Evolutionary conservation across 345 rosid species (phyloP).

Genomic region (Acer campestre): DNA sequence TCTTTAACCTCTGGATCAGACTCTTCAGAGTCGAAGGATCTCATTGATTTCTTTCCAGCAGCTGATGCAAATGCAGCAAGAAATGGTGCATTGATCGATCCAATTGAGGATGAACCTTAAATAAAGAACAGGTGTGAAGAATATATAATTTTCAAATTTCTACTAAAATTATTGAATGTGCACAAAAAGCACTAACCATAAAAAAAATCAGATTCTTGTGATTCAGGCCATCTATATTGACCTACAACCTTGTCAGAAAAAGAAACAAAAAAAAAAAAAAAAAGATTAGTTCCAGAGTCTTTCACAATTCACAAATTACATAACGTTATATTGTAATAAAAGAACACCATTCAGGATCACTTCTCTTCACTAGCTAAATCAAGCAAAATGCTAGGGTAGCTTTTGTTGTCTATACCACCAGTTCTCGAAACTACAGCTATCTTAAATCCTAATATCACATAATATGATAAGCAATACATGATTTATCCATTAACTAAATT

Average conservation of each 20-base stretch:
- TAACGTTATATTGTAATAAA: neutral
- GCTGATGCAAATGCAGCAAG: conserved; percentile 84
- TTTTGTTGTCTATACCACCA: conserved; percentile 1
- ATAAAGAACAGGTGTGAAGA: conserved; percentile 19
- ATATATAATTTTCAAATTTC: neutral
- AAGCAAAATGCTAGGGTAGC: neutral
- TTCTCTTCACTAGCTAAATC: neutral
- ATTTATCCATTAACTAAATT: neutral
- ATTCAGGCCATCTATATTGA: conserved; percentile 83
- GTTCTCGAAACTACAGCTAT: neutral
- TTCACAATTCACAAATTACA: neutral
- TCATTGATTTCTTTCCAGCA: conserved; percentile 66
- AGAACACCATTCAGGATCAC: conserved; percentile 1
- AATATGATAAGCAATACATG: conserved; percentile 1
- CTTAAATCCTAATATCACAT: neutral
- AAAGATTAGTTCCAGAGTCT: neutral
- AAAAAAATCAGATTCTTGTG: conserved; percentile 74
- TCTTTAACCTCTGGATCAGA: conserved; percentile 96
- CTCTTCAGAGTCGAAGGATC: conserved; percentile 71
- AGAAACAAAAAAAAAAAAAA: conserved; percentile 11
- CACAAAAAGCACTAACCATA: conserved; percentile 54
- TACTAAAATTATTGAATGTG: conserved; percentile 7
- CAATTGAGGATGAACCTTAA: conserved; percentile 83
- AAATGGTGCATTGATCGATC: conserved; percentile 71
- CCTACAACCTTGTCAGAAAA: conserved; percentile 56